A percentile compares a stretch with the other conserved stretches of the same genome.
Evolutionary conservation across 2,329 filamentous ascomycete genomes (phyloP).

Genomic region (Ophiocordyceps australis): DNA sequence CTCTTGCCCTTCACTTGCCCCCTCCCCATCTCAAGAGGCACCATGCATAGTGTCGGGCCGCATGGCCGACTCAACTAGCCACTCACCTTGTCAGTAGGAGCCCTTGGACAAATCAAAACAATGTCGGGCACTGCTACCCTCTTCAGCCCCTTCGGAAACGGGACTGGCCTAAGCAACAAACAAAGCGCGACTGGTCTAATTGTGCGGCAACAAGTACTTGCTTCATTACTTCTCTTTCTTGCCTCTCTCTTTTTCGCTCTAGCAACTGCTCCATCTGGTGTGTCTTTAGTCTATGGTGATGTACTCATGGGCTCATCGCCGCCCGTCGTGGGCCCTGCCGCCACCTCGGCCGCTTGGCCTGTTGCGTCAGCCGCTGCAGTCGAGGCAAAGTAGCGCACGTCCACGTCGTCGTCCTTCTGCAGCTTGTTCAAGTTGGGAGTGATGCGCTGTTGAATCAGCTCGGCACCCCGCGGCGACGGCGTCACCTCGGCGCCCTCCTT

Average conservation of each 20-base stretch:
- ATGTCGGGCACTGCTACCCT: too few relatives aligned
- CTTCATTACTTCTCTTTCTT: slow-evolving; percentile 20
- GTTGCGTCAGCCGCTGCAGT: slow-evolving; percentile 53
- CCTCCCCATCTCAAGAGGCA: too few relatives aligned
- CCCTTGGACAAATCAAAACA: too few relatives aligned
- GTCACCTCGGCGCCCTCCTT: slow-evolving; percentile 47
- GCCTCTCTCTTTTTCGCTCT: background rate
- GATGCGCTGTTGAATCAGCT: slow-evolving; percentile 73
- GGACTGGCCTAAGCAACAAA: too few relatives aligned
- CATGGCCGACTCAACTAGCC: too few relatives aligned
- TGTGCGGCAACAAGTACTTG: slow-evolving; percentile 15
- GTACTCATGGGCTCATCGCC: slow-evolving; percentile 49
- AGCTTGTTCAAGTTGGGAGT: slow-evolving; percentile 85
- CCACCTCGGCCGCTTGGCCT: too few relatives aligned
- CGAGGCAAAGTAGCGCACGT: slow-evolving; percentile 94
- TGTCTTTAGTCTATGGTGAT: slow-evolving; percentile 26
- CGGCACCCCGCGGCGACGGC: slow-evolving; percentile 54
- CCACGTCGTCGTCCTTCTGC: slow-evolving; percentile 92
- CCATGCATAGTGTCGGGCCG: too few relatives aligned
- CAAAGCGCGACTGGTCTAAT: too few relatives aligned
- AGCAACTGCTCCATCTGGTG: slow-evolving; percentile 2
- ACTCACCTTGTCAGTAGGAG: too few relatives aligned
- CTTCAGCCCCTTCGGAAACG: too few relatives aligned
- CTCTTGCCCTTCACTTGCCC: too few relatives aligned
- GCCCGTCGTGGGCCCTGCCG: slow-evolving; percentile 21